Base-by-base conservation (phyloP, 2,329 filamentous ascomycete species). In the Cercospora citrullina region DNA sequence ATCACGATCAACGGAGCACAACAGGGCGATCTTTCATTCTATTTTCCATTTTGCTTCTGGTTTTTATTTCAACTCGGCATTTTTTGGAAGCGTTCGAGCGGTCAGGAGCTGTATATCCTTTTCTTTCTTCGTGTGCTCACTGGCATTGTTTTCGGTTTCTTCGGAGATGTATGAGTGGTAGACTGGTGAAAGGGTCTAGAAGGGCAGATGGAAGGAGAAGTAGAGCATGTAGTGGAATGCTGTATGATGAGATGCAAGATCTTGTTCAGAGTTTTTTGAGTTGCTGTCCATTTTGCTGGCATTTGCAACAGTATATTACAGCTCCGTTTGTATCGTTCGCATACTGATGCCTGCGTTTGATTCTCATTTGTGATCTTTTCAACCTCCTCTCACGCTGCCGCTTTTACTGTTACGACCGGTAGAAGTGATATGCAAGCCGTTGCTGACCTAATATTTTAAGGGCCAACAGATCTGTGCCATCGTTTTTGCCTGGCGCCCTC, bases 31-130 rank as follows among this genome's bases (percentile, higher is more conserved):
- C 21, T 26, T 58, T 42, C 9, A 8, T 42, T 9, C 6, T n/a
- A 39, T 39, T 39, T 39, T 9, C 1, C 21, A 9, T 18, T 28
- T 16, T n/a, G n/a, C 12, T 16, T 16, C 7, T 10, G 21, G 21
- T 31, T 30, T n/a, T n/a, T n/a, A n/a, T n/a, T n/a, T n/a, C n/a
- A n/a, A n/a, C 23, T 58, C 53, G 16, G 26, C 53, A 58, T 58
- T 58, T 33, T 33, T 28, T 30, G 53, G 53, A n/a, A 58, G 53
- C 53, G 53, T 58, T 58, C 53, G 31, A 58, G 53, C 26, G 53
- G 23, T 30, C 30, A 28, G 23, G 14, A 2, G 53, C 53, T 18
- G 30, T 58, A 28, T 30, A 30, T 58, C 7, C 8, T 55, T 28
- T 30, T 58, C 14, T n/a, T n/a, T n/a, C n/a, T n/a, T n/a, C n/a